Evolutionary conservation across 345 rosid species (phyloP).

Genomic region (Cardamine resedifolia): DNA sequence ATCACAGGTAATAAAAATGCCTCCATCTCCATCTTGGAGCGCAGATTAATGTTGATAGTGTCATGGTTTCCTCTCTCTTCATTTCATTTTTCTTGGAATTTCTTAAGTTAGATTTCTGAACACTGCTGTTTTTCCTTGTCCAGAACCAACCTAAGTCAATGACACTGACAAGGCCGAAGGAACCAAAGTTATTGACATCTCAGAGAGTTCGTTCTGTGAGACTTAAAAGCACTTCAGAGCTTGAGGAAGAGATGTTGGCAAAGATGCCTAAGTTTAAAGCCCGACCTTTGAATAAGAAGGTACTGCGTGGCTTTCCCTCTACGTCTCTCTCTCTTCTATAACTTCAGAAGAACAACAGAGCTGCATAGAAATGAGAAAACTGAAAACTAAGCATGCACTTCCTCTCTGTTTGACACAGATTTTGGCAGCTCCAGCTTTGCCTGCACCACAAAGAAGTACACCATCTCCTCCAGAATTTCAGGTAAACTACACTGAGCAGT

Average conservation of each 20-base stretch:
- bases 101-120: too few relatives aligned
- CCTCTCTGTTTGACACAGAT: slow-evolving; percentile 41
- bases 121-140: too few relatives aligned
- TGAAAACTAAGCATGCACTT: background rate
- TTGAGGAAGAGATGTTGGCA: too few relatives aligned
- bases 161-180: slow-evolving; percentile 74
- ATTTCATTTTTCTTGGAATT: too few relatives aligned
- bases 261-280: slow-evolving; percentile 73
- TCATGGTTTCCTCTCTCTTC: too few relatives aligned
- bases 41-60: too few relatives aligned
- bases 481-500: background rate
- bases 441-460: slow-evolving; percentile 55
- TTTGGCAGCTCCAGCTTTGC: slow-evolving; percentile 55
- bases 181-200: slow-evolving; percentile 52
- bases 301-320: background rate
- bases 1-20: too few relatives aligned
- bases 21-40: too few relatives aligned
- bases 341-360: background rate
- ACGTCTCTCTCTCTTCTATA: background rate
- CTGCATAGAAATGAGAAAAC: background rate
- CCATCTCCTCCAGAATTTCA: slow-evolving; percentile 46
- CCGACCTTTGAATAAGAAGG: too few relatives aligned
- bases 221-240: slow-evolving; percentile 38
- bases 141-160: slow-evolving; percentile 43
- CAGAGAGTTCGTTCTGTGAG: background rate